Evolutionary conservation across 2,329 filamentous ascomycete genomes (phyloP).

Genomic region (Alternaria sp.): DNA sequence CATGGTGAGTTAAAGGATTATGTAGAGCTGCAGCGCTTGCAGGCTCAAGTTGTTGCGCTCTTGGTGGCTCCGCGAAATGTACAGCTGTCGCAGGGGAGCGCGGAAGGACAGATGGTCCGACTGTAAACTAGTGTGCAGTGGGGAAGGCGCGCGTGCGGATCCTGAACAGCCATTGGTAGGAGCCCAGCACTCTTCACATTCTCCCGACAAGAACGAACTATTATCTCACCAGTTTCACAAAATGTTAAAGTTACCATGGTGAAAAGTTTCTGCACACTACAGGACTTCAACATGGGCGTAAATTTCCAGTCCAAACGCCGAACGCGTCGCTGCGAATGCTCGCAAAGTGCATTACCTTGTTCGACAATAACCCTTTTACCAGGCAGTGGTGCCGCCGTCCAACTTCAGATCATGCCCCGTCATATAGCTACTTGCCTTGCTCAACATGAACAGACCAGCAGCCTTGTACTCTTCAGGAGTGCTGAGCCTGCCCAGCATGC

Average conservation of each 20-base stretch:
- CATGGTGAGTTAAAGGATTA: conserved; percentile 37
- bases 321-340: conserved; percentile 10
- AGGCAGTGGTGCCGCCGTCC: conserved; percentile 48
- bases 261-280: not conserved
- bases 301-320: not conserved
- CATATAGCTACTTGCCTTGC: conserved; percentile 50
- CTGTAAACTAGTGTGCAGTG: conserved; percentile 22
- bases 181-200: not conserved
- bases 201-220: not conserved
- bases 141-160: conserved; percentile 24
- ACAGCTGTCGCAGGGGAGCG: conserved; percentile 32
- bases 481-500: conserved; percentile 70
- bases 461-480: conserved; percentile 49
- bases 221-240: not conserved
- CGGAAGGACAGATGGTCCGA: conserved; percentile 49
- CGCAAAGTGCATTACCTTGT: conserved; percentile 1
- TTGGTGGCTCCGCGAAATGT: conserved; percentile 34
- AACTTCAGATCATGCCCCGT: conserved; percentile 47
- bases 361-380: conserved; percentile 28
- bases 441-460: conserved; percentile 47
- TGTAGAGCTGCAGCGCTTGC: conserved; percentile 23
- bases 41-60: conserved; percentile 22
- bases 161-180: conserved; percentile 15
- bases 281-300: not conserved
- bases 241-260: not conserved